These are phyloP conservation scores for Dioscorea alata DNA, from an alignment of 106 monocot species.

Conservation along the genomic window DNA sequence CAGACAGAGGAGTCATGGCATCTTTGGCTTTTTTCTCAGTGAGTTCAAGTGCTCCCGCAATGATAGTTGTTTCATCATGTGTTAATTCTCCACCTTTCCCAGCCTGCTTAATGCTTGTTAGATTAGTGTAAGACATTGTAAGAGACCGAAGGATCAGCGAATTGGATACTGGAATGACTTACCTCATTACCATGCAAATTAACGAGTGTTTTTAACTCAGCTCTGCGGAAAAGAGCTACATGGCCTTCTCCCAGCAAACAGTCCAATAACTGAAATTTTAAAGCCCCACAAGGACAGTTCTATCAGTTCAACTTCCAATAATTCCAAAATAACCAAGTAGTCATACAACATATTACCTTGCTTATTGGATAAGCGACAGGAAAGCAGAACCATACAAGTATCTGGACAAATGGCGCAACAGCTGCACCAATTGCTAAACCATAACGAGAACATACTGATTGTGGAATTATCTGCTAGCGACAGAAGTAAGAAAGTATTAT, in stretches of 20 bases:
- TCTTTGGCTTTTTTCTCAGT: constrained; percentile 69
- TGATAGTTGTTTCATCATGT: constrained; percentile 98
- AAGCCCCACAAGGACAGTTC: not conserved
- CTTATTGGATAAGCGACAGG: constrained; percentile 96
- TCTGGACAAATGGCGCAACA: constrained; percentile 68
- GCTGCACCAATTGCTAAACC: constrained; percentile 88
- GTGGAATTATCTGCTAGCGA: constrained; percentile 74
- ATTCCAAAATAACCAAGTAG: too few species aligned
- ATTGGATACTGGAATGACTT: not conserved
- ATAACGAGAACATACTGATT: constrained; percentile 81
- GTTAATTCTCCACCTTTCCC: constrained; percentile 99
- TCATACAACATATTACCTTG: constrained; percentile 45
- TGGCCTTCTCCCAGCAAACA: constrained; percentile 66
- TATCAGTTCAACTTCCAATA: not conserved
- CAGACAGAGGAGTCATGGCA: constrained; percentile 88
- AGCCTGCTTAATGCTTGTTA: constrained; percentile 45
- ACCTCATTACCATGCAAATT: constrained; percentile 95
- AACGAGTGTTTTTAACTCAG: constrained; percentile 95
- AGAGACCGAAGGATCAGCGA: too few species aligned
- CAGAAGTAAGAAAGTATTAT: not conserved
- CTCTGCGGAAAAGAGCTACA: constrained; percentile 88
- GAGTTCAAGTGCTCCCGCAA: constrained; percentile 95
- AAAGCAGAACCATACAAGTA: constrained; percentile 88
- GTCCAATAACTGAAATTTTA: constrained; percentile 68
- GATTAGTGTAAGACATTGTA: too few species aligned